Evolutionary conservation across 176 grass and related monocot genomes (phyloP), one percentile per base, ranked within the genome.

Genomic region (Pontederia crassipes): DNA sequence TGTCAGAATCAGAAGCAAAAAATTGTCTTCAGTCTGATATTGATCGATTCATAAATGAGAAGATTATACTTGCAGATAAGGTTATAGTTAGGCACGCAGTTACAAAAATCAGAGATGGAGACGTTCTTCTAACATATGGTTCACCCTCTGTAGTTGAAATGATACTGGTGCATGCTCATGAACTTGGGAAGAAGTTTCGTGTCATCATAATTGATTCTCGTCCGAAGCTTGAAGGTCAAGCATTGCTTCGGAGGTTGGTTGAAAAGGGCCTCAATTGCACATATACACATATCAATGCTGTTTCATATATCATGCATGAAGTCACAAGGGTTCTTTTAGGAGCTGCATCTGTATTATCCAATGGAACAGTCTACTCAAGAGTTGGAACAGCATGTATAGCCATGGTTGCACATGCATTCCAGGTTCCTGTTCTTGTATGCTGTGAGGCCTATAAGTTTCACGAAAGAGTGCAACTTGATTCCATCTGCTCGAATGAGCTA

Each of bases 391-490:
- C 85, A 51, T 80, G 58, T 59, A 76, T 95, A n/a, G 81, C 89
- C 46, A 95, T 89, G 89, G 76, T 88, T 71, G 85, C 85, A 64
- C 78, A 88, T 73, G 72, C 81, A 35, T 88, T 82, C 74, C 52
- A 53, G 56, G 79, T 85, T 67, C 81, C 85, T 59, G 89, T 95
- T 75, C 70, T 95, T 55, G 65, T 95, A 40, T 95, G 81, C 48
- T 95, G 81, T 57, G 85, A 85, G 69, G 84, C 89, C 68, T 95
- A 89, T 76, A 95, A 95, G 47, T 89, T 95, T 73, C 73, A 83
- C 69, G 89, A 95, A 74, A 84, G 89, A 51, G 81, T 85, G 53
- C 89, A 95, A 68, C 79, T 95, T 46, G 89, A 89, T 80, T 95
- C 79, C 27, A 89, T 95, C 81, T 89, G 85, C 66, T 82, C 46